phyloP scores from a whole-genome alignment of 106 monocot species.

The Hemerocallis citrina region DNA sequence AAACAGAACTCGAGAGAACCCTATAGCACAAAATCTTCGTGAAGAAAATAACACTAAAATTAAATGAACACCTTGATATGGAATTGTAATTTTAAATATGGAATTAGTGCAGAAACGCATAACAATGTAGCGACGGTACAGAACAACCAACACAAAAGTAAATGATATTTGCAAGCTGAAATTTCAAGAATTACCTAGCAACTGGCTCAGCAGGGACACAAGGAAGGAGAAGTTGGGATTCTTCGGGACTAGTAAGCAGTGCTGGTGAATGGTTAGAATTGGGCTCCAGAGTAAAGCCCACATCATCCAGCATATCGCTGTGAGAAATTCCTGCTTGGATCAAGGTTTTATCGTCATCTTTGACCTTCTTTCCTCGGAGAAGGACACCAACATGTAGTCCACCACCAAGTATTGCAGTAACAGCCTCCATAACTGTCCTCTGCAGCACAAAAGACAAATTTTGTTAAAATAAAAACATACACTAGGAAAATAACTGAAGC shows the following conservation, averaged over 20 bases:
- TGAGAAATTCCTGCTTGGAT: constrained; percentile 64
- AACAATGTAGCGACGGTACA: no score
- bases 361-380: constrained; percentile 56
- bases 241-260: constrained; percentile 3
- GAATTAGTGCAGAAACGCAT: no score
- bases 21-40: no score
- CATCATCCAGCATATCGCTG: constrained; percentile 31
- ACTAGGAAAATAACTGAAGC: background rate
- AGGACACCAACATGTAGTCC: constrained; percentile 53
- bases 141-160: background rate
- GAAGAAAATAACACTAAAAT: no score
- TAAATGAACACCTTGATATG: no score
- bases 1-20: no score
- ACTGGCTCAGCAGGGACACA: constrained; percentile 24
- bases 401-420: constrained; percentile 53
- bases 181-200: constrained; percentile 29
- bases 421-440: constrained; percentile 74
- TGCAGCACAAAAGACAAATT: constrained; percentile 13
- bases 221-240: constrained; percentile 15
- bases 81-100: no score
- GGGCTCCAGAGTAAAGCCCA: constrained; percentile 63
- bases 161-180: background rate
- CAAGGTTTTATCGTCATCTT: constrained; percentile 57
- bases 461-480: background rate
- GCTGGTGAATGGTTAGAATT: constrained; percentile 19